Percentiles rank a stretch among this genome's conserved stretches.
Conservation (phyloP, 805 yeast species). For the Ogataea naganishii region DNA sequence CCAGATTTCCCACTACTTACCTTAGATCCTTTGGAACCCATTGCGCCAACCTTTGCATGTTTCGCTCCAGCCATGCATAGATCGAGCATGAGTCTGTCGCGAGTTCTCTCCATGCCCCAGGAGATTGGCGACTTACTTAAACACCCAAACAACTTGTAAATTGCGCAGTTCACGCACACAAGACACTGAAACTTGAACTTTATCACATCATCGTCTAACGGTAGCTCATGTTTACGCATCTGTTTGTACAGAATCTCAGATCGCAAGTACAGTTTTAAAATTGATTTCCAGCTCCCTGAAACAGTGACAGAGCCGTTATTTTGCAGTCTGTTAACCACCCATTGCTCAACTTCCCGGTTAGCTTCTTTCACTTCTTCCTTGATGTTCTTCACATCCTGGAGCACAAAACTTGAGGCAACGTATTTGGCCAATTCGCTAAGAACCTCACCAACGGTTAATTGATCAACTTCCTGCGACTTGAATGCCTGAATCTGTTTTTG, state of each 20-base stretch:
- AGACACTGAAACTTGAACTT: constrained; percentile 17
- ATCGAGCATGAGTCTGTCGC: constrained; percentile 12
- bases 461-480: constrained; percentile 3
- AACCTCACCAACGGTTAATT: constrained; percentile 4
- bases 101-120: constrained; percentile 6
- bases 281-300: constrained; percentile 7
- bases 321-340: constrained; percentile 11
- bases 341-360: constrained; percentile 7
- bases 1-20: constrained; percentile 9
- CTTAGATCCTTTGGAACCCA: no score
- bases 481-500: neutral
- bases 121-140: constrained; percentile 2
- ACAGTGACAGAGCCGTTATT: constrained; percentile 1
- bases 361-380: constrained; percentile 6
- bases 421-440: constrained; percentile 4
- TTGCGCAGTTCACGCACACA: constrained; percentile 11
- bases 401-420: constrained; percentile 5
- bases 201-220: constrained; percentile 9
- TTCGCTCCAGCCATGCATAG: no score
- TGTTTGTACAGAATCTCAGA: constrained; percentile 7
- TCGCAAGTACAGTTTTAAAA: constrained; percentile 8
- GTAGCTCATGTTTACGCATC: constrained; percentile 7
- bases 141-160: constrained; percentile 9
- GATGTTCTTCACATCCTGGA: constrained; percentile 7
- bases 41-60: no score